Base-by-base conservation (phyloP, 2,329 filamentous ascomycete genomes). In the Alternaria rosae region DNA sequence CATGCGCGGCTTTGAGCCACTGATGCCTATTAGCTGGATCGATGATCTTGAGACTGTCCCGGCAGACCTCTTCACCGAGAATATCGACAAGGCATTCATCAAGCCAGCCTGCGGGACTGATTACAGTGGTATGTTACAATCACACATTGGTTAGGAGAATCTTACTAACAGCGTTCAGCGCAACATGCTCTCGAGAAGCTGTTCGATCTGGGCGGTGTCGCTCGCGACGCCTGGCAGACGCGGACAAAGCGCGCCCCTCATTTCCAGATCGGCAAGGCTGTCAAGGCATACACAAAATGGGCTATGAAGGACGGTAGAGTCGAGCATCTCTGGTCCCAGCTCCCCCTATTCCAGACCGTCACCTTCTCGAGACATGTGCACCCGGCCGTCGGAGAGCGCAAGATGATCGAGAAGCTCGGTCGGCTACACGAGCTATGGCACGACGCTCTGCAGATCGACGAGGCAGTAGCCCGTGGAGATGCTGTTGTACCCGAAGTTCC, bases 1-100 rank as follows among this genome's bases (percentile, higher is more conserved):
- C 6, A 82, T 84, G 77, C 85, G 86, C 43, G 86, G 87, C 15
- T 84, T 83, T 54, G 86, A 88, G 74, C 84, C 87, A 10, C 73
- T 88, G 1, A 71, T 89, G 12, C 85, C 85, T 2, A 71, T 75
- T 12, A 78, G 78, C 62, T 88, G 86, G 85, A 77, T 80, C 45
- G 73, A 82, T 52, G 86, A 88, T 65, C 87, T 88, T 64, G 76
- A 77, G 9, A 86, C 83, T 15, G 71, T 89, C 13, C 86, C 86
- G 2, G 79, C 82, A 9, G 78, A 80, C 9, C 73, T 89, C 2
- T 89, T 88, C 74, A 81, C 82, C 9, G 66, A 74, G 3, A 74
- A 78, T 11, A 66, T 78, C 17, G 75, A 80, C 43, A 75, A 79
- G 20, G 80, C 84, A 0, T 82, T 85, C 62, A 82, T 89, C 59